phyloP scores from a whole-genome alignment of 2,329 filamentous ascomycete species.

The Mycogone perniciosa region DNA sequence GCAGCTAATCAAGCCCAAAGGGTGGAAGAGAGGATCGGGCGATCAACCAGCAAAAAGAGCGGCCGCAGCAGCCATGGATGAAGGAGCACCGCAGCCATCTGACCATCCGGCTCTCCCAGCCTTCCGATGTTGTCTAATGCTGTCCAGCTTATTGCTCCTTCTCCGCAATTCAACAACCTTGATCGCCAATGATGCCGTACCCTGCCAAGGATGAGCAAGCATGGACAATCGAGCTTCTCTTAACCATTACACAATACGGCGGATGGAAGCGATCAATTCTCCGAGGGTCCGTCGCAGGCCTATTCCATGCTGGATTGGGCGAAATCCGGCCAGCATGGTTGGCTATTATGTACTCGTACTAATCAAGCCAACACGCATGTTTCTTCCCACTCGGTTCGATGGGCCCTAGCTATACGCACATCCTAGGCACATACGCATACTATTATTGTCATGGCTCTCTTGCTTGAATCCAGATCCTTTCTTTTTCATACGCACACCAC shows the following conservation, averaged over 20 bases:
- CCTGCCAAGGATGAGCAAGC: slow-evolving; percentile 1
- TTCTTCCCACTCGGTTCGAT: not conserved
- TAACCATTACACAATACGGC: too few relatives aligned
- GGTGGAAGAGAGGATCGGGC: not conserved
- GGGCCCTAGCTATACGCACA: too few relatives aligned
- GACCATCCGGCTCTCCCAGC: slow-evolving; percentile 6
- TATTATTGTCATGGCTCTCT: too few relatives aligned
- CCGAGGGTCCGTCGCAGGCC: not conserved
- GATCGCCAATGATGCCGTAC: slow-evolving; percentile 7
- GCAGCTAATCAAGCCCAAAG: not conserved
- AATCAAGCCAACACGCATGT: not conserved
- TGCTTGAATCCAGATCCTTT: not conserved
- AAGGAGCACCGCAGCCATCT: slow-evolving; percentile 3
- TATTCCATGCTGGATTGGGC: slow-evolving; percentile 7
- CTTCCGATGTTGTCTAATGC: not conserved
- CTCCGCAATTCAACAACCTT: slow-evolving; percentile 5
- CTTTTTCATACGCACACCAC: not conserved
- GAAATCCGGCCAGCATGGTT: slow-evolving; percentile 8
- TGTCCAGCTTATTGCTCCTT: not conserved
- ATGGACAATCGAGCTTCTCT: not conserved
- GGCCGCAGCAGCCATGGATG: slow-evolving; percentile 6
- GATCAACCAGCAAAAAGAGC: slow-evolving; percentile 3
- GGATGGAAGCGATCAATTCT: not conserved
- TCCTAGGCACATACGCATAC: too few relatives aligned
- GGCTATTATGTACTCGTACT: not conserved